Conservation (phyloP, 2,329 filamentous ascomycete genomes). For the Zopfia rhizophila region DNA sequence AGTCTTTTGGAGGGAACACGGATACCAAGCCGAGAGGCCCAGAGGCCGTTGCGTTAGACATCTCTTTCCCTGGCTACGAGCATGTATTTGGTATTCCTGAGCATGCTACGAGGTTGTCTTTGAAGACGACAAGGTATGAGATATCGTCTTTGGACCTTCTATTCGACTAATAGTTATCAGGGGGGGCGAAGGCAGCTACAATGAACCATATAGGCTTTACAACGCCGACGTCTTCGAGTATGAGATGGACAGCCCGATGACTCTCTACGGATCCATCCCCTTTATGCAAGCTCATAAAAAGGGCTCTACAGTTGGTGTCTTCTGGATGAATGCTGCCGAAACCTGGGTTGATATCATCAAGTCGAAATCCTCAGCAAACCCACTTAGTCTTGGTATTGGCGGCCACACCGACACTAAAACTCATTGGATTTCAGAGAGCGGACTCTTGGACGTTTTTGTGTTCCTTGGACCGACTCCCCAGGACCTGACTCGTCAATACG, state of each 20-base stretch:
- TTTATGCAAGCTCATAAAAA: slow-evolving; percentile 98
- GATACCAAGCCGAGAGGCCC: slow-evolving; percentile 95
- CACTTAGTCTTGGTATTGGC: slow-evolving; percentile 76
- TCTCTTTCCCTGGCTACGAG: slow-evolving; percentile 89
- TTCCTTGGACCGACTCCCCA: slow-evolving; percentile 89
- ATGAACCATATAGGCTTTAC: slow-evolving; percentile 92
- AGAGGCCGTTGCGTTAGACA: slow-evolving; percentile 90
- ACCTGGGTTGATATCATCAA: slow-evolving; percentile 98
- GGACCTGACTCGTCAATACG: slow-evolving; percentile 83
- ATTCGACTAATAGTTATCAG: slow-evolving; percentile 40
- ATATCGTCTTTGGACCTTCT: neutral
- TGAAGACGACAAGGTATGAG: slow-evolving; percentile 81
- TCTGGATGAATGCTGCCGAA: slow-evolving; percentile 97
- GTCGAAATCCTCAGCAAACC: slow-evolving; percentile 76
- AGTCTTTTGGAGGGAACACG: slow-evolving; percentile 93
- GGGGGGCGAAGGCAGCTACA: slow-evolving; percentile 84
- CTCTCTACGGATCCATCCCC: slow-evolving; percentile 94
- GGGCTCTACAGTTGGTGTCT: slow-evolving; percentile 91
- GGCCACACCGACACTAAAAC: slow-evolving; percentile 82
- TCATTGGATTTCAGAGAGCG: slow-evolving; percentile 96
- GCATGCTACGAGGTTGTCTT: slow-evolving; percentile 85
- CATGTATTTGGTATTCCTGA: slow-evolving; percentile 96
- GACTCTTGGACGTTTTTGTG: slow-evolving; percentile 90
- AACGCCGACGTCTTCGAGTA: slow-evolving; percentile 99
- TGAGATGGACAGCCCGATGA: slow-evolving; percentile 97